These are phyloP conservation scores for Apocynum venetum DNA, from an alignment of 257 asterid species.

Conservation along the genomic window DNA sequence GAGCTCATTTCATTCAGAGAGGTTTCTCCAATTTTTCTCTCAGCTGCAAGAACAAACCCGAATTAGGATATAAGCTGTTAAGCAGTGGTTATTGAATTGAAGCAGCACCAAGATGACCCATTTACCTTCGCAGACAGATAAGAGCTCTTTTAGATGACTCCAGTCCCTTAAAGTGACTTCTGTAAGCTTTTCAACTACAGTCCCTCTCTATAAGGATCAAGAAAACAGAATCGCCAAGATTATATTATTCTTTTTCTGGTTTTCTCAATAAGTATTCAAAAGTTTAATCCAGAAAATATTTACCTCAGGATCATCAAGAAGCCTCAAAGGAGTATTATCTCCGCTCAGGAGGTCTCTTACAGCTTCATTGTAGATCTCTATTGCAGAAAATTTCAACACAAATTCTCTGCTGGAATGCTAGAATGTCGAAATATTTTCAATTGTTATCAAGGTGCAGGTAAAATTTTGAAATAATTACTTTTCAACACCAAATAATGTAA, in stretches of 20 bases:
- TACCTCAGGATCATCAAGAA: conserved; percentile 96
- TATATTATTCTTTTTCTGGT: too few relatives aligned
- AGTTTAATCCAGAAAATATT: conserved; percentile 1
- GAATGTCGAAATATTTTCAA: not conserved
- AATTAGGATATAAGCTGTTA: conserved; percentile 2
- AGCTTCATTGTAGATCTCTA: conserved; percentile 92
- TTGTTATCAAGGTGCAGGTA: not conserved
- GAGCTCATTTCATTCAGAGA: conserved; percentile 83
- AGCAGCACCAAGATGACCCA: not conserved
- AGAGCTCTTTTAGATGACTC: conserved; percentile 62
- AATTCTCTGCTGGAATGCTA: conserved; percentile 48
- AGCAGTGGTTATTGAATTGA: not conserved
- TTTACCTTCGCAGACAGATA: conserved; percentile 72
- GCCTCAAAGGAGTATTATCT: conserved; percentile 64
- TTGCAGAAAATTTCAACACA: conserved; percentile 73
- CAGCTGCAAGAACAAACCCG: conserved; percentile 48
- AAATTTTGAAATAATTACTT: not conserved
- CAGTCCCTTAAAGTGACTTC: conserved; percentile 57
- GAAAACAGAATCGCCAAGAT: not conserved
- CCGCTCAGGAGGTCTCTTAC: conserved; percentile 76
- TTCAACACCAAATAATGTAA: not conserved
- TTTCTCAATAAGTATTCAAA: not conserved
- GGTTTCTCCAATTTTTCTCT: conserved; percentile 90
- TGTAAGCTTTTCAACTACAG: conserved; percentile 74
- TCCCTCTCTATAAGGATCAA: conserved; percentile 59